These are phyloP conservation scores for Trifolium repens DNA, from an alignment of 306 rosid genomes.

Conservation along the genomic window DNA sequence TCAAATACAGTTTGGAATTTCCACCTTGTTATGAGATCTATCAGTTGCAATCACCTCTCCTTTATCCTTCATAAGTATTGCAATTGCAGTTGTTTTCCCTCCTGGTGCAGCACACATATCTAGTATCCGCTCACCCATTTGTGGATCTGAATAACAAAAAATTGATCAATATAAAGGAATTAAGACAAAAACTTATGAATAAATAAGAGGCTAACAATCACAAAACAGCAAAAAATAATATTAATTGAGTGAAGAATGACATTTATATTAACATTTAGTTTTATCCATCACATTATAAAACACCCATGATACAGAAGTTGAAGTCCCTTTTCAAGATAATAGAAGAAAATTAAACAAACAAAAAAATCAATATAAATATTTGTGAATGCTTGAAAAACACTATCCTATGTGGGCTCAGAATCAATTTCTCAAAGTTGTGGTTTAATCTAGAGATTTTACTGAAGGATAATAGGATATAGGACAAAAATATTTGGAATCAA, in stretches of 20 bases:
- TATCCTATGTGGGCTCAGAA: constrained; percentile 15
- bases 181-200: constrained; percentile 5
- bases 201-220: constrained; percentile 21
- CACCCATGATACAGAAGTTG: neutral
- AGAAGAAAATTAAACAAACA: constrained; percentile 16
- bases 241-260: neutral
- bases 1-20: constrained; percentile 34
- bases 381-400: neutral
- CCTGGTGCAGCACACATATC: constrained; percentile 99
- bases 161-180: constrained; percentile 25
- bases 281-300: constrained; percentile 3
- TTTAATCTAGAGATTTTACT: constrained; percentile 15
- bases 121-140: constrained; percentile 80
- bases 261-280: constrained; percentile 5
- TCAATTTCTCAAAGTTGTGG: constrained; percentile 9
- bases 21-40: constrained; percentile 97
- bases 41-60: constrained; percentile 92
- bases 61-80: constrained; percentile 87
- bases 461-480: neutral
- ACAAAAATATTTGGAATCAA: constrained; percentile 33
- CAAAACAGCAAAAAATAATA: neutral
- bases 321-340: neutral
- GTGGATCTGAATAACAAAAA: constrained; percentile 69
- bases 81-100: constrained; percentile 96
- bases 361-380: neutral